Conservation (phyloP, 345 rosid genomes). For the Zanthoxylum bungeanum region DNA sequence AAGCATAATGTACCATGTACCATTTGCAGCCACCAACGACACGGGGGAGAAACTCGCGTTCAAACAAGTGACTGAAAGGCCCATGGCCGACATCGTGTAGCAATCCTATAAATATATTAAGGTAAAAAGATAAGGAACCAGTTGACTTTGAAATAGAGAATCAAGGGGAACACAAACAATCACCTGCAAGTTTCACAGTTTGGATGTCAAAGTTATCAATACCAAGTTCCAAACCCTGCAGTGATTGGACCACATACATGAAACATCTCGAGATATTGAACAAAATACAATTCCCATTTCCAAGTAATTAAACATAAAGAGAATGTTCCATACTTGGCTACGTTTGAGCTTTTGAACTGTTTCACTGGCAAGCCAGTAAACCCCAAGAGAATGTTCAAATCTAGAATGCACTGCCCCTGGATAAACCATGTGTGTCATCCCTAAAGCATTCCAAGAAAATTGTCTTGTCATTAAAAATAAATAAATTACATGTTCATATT, state of each 20-base stretch:
- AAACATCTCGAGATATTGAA: constrained; percentile 1
- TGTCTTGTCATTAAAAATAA: background rate
- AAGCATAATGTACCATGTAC: constrained; percentile 35
- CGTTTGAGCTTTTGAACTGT: constrained; percentile 59
- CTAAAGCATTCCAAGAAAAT: constrained; percentile 35
- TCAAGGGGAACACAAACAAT: constrained; percentile 1
- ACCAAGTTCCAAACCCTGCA: constrained; percentile 78
- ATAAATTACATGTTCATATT: background rate
- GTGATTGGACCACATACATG: constrained; percentile 10
- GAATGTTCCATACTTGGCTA: constrained; percentile 48
- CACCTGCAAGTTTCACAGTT: constrained; percentile 92
- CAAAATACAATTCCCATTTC: background rate
- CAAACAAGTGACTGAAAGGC: constrained; percentile 94
- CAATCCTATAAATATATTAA: constrained; percentile 55
- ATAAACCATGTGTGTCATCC: constrained; percentile 71
- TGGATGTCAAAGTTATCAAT: constrained; percentile 75
- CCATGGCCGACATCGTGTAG: constrained; percentile 97
- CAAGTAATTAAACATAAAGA: constrained; percentile 8
- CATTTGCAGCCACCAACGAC: constrained; percentile 50
- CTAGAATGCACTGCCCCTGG: constrained; percentile 94
- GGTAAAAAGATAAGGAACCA: background rate
- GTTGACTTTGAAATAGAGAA: background rate
- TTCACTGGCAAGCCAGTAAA: constrained; percentile 82
- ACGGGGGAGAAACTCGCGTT: constrained; percentile 79
- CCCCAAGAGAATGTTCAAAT: constrained; percentile 96